Percentiles rank a stretch among this genome's conserved stretches.
Evolutionary conservation across 2,329 filamentous ascomycete genomes (phyloP).

Genomic region (Microcera coccophila): DNA sequence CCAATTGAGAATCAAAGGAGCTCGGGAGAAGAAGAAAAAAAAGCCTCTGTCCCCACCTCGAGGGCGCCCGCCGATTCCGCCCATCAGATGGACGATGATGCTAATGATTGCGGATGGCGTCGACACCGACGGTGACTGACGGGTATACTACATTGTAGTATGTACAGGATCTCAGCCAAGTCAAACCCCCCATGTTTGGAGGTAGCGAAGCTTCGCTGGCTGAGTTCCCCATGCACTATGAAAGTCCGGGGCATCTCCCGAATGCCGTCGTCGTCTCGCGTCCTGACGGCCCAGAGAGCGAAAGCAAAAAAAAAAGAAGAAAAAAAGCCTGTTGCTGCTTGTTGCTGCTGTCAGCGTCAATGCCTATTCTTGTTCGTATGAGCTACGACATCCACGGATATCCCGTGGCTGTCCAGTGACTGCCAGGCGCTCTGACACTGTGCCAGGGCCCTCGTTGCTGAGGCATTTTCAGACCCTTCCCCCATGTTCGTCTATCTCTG

Average conservation of each 20-base stretch:
- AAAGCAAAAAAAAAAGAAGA: constrained; percentile 9
- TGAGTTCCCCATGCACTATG: neutral
- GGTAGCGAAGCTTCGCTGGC: constrained; percentile 16
- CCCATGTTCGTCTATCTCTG: constrained; percentile 18
- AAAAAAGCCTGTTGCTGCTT: constrained; percentile 6
- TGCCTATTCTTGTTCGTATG: constrained; percentile 10
- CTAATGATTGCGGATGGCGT: neutral
- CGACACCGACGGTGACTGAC: neutral
- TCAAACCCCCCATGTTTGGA: no score
- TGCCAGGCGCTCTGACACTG: neutral
- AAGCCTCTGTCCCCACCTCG: neutral
- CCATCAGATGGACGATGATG: neutral
- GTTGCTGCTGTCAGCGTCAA: constrained; percentile 5
- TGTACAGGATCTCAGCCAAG: no score
- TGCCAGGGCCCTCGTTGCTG: constrained; percentile 24
- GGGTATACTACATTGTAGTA: no score
- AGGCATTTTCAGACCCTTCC: constrained; percentile 28
- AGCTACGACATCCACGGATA: neutral
- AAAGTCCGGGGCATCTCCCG: constrained; percentile 20
- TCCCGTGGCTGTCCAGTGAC: neutral
- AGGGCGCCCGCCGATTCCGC: neutral
- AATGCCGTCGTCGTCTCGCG: constrained; percentile 17
- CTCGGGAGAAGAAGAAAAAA: no score
- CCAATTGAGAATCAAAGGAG: neutral
- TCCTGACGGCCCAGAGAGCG: constrained; percentile 5